Base-by-base conservation (phyloP, 495 filamentous ascomycete species). In the Cladorrhinum samala region DNA sequence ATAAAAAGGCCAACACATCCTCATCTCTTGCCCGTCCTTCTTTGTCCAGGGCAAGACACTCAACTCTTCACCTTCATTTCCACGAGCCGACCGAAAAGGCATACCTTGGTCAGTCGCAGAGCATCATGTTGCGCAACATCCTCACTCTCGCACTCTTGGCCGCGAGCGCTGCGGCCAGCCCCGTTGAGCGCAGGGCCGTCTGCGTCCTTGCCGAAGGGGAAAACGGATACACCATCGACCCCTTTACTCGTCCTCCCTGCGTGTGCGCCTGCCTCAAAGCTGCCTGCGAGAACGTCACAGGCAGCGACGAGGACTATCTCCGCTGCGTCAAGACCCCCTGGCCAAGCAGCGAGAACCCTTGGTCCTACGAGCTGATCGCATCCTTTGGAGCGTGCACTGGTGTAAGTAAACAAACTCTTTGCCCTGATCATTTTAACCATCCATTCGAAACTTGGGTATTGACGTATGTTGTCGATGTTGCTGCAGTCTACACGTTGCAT, bases 201-300 rank as follows among this genome's bases (percentile, higher is more conserved):
- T 41, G 39, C n/a, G 39, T 41, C 39, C 39, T 41, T 5, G 39
- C 39, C n/a, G 39, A 41, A 18, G 39, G 39, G 4, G 39, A 41
- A 5, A 41, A 41, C 17, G 39, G 39, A 41, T 41, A 41, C 39
- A 41, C 39, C 7, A 41, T 41, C 39, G 39, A 41, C 39, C 39
- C 39, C 39, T 41, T 41, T 17, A 41, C 39, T 41, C 39, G 39
- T 41, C 39, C 39, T 17, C 39, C 39, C n/a, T 41, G 39, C 39
- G 39, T 41, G 39, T 41, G 39, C 39, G n/a, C 5, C 11, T 41
- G 39, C n/a, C 39, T 41, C 39, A 41, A 41, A 14, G 11, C n/a
- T 5, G 11, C 39, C 17, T 41, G 39, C 17, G 8, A 41, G n/a
- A 4, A 9, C 5, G 39, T 41, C 39, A 41, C 39, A 5, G 8